Evolutionary conservation across 2,329 filamentous ascomycete genomes (phyloP).

Genomic region (Mariannaea sp.): DNA sequence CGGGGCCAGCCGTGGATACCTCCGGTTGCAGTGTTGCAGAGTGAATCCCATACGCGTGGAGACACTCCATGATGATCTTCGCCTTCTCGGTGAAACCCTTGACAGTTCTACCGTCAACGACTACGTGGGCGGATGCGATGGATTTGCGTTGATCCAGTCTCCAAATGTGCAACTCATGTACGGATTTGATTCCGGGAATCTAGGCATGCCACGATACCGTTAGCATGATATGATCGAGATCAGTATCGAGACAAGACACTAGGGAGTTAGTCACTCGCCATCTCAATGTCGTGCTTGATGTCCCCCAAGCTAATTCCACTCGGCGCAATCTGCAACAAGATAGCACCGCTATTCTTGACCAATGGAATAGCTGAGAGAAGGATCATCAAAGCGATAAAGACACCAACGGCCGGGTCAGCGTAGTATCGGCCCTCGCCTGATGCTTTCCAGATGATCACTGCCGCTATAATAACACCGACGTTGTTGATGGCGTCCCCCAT

Average conservation of each 20-base stretch:
- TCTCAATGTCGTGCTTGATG: constrained; percentile 71
- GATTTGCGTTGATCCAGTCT: constrained; percentile 71
- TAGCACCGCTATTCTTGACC: constrained; percentile 64
- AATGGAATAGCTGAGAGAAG: constrained; percentile 66
- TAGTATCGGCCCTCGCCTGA: constrained; percentile 65
- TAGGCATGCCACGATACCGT: constrained; percentile 42
- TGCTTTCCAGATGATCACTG: constrained; percentile 70
- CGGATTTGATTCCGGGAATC: constrained; percentile 68
- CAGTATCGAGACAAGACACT: neutral
- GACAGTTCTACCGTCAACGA: constrained; percentile 62
- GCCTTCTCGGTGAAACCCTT: constrained; percentile 64
- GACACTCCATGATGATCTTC: constrained; percentile 67
- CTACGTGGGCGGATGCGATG: constrained; percentile 71
- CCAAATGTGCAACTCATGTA: constrained; percentile 79
- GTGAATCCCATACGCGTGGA: constrained; percentile 76
- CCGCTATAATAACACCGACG: constrained; percentile 72
- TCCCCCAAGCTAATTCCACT: constrained; percentile 62
- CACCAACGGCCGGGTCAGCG: constrained; percentile 70
- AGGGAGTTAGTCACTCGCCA: constrained; percentile 49
- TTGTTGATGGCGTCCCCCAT: constrained; percentile 78
- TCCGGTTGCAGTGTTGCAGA: constrained; percentile 74
- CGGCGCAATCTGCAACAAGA: constrained; percentile 71
- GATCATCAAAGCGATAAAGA: constrained; percentile 76
- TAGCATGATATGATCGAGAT: neutral
- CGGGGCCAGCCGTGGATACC: constrained; percentile 25